A percentile compares a stretch with the other conserved stretches of the same genome.
Evolutionary conservation across 495 filamentous ascomycete genomes (phyloP).

Genomic region (Aspergillus haitiensis): DNA sequence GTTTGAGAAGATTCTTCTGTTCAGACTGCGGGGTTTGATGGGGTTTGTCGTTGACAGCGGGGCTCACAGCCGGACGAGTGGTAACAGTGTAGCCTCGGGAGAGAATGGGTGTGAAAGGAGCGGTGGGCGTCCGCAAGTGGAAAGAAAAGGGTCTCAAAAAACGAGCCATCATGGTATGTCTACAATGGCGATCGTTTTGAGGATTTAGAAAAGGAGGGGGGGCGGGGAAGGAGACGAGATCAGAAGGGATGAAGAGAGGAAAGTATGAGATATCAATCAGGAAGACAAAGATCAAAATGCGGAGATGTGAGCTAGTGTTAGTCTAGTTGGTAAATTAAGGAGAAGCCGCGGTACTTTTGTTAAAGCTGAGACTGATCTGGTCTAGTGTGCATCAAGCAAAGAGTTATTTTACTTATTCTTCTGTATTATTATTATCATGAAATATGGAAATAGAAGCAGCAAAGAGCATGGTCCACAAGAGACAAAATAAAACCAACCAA

Average conservation of each 20-base stretch:
- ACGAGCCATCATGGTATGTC: slow-evolving; percentile 11
- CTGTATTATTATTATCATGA: too few species aligned
- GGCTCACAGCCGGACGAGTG: neutral
- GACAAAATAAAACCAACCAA: too few species aligned
- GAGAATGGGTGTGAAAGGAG: slow-evolving; percentile 5
- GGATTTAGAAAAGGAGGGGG: too few species aligned
- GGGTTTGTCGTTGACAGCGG: neutral
- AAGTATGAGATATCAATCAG: neutral
- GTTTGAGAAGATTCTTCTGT: too few species aligned
- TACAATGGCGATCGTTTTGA: neutral
- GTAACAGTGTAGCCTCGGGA: slow-evolving; percentile 2
- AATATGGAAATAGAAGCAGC: too few species aligned
- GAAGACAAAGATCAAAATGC: neutral
- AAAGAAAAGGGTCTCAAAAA: slow-evolving; percentile 8
- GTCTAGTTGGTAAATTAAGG: too few species aligned
- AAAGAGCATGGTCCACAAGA: too few species aligned
- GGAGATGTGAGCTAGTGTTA: neutral
- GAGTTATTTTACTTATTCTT: too few species aligned
- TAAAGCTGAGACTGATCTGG: too few species aligned
- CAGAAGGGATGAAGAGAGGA: neutral
- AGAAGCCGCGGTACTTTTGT: too few species aligned
- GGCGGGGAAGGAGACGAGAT: neutral
- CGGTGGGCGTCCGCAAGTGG: slow-evolving; percentile 4
- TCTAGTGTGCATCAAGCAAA: too few species aligned
- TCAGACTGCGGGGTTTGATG: too few species aligned